These are phyloP conservation scores for Gaeumannomyces tritici DNA, from an alignment of 2,329 filamentous ascomycete genomes.

Conservation along the genomic window DNA sequence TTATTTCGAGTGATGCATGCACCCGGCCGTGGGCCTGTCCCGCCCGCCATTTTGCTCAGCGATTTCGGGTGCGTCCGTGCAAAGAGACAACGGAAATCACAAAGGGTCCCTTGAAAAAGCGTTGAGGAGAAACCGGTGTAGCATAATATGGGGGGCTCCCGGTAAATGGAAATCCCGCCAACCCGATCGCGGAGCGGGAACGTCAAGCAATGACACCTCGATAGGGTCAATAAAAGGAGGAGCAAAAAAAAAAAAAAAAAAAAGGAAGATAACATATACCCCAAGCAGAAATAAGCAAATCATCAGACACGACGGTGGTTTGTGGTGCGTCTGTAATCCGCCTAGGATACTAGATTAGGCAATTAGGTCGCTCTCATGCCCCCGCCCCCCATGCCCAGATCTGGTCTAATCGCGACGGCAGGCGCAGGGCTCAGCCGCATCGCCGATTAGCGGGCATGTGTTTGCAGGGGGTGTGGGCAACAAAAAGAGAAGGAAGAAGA, in stretches of 20 bases:
- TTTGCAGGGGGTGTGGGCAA: neutral
- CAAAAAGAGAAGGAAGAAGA: neutral
- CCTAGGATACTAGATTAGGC: neutral
- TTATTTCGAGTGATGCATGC: neutral
- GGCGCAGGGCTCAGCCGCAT: neutral
- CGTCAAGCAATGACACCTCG: too few relatives aligned
- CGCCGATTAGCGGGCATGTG: neutral
- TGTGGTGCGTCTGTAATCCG: neutral
- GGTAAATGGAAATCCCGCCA: too few relatives aligned
- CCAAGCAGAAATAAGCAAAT: neutral
- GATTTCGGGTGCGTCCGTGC: too few relatives aligned
- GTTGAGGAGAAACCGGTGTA: neutral
- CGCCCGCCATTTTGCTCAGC: too few relatives aligned
- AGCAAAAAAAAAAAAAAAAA: neutral
- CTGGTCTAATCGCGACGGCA: neutral
- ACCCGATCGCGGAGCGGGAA: too few relatives aligned
- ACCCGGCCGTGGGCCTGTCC: too few relatives aligned
- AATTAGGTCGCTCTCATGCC: neutral
- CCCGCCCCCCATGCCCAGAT: neutral
- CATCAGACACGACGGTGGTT: neutral
- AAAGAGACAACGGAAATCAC: too few relatives aligned
- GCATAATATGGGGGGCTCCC: too few relatives aligned
- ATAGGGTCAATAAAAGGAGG: too few relatives aligned
- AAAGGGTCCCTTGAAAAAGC: too few relatives aligned
- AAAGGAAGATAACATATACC: neutral